A percentile compares a stretch with the other conserved stretches of the same genome.
phyloP scores from a whole-genome alignment of 169 alveolate genomes.

The Plasmodium billcollinsi region DNA sequence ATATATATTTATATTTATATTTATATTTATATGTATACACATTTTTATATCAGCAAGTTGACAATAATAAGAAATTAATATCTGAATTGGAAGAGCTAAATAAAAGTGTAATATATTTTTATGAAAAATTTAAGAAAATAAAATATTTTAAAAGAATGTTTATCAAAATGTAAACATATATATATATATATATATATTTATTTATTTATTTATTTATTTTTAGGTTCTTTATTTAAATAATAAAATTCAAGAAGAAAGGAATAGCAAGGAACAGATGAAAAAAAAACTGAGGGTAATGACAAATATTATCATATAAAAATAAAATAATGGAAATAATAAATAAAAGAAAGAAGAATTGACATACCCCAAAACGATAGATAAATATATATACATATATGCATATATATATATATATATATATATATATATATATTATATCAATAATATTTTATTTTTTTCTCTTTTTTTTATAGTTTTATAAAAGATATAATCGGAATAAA shows the following conservation, averaged over 20 bases:
- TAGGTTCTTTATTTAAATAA: conserved; percentile 50
- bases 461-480: conserved; percentile 24
- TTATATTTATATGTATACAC: neutral
- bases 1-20: neutral
- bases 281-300: conserved; percentile 27
- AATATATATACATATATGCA: too few relatives aligned
- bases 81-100: conserved; percentile 42
- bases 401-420: too few relatives aligned
- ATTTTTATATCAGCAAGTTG: conserved; percentile 31
- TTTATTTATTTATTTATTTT: neutral
- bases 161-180: neutral
- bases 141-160: too few relatives aligned
- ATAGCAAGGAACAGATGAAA: conserved; percentile 10
- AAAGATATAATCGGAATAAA: conserved; percentile 31
- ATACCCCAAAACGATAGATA: too few relatives aligned
- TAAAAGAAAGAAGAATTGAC: too few relatives aligned
- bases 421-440: too few relatives aligned
- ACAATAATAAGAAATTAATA: conserved; percentile 44
- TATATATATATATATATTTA: neutral
- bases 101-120: conserved; percentile 17
- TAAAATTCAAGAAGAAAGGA: conserved; percentile 64
- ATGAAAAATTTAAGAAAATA: neutral
- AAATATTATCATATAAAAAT: too few relatives aligned
- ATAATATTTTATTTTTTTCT: neutral
- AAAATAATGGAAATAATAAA: too few relatives aligned